Evolutionary conservation across 352 stramenopile species (phyloP), one percentile per base, ranked within the genome.

Genomic region (Phytophthora idaei): DNA sequence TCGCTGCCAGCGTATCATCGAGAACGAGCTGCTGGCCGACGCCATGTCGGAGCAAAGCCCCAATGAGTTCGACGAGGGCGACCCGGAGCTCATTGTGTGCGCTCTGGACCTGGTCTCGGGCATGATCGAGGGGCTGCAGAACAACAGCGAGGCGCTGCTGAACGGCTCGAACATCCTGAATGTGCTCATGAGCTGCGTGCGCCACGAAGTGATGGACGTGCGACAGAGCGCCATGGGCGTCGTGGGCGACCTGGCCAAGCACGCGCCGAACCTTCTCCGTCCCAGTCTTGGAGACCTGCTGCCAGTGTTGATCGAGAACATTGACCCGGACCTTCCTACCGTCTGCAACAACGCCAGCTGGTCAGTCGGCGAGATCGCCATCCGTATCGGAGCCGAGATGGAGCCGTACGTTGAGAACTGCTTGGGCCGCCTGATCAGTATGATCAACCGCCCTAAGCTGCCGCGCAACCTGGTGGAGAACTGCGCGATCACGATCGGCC

Each of bases 291-390:
- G 72, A 14, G 80, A 93, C 37, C 80, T 95, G 41, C 52, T 96
- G 37, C 89, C 89, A 7, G 87, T 94, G 42, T 74, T 97, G 12
- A 93, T 97, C 54, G 74, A 93, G 50, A 97, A 93, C 70, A 93
- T 97, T 32, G 82, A 97, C 54, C 84, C 89, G 0, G 87, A 96
- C 55, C 78, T 90, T 60, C 86, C 90, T 39, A 95, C 86, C 6
- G 90, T 97, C 53, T 97, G 90, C 85, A 97, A 97, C 78, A 97
- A 97, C 68, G 90, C 90, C 44, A 97, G 89, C 61, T 97, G 90
- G 90, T 93, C 90, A 31, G 84, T 97, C 11, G 90, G 90, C 10
- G 90, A 97, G 71, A 95, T 97, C 59, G 88, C 90, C 7, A 77
- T 96, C 34, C 87, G 90, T 50, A 89, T 94, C 21, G 87, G 86